These are phyloP conservation scores for Cyclanthera cordifolia DNA, from an alignment of 306 rosid genomes.

Conservation along the genomic window DNA sequence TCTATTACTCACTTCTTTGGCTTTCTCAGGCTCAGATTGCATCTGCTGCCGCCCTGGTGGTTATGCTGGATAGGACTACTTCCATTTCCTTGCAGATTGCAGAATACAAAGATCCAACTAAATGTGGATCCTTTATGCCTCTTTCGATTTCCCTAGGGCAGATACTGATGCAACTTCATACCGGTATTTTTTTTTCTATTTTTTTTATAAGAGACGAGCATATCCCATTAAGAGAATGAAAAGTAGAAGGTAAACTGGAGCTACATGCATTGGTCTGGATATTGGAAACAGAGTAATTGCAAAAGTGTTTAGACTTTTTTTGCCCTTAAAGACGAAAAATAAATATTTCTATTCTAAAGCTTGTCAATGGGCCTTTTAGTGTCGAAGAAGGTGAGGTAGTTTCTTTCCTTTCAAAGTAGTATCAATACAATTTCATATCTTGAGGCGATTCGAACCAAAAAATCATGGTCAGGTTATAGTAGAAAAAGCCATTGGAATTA, in stretches of 20 bases:
- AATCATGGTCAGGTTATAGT: neutral
- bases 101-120: conserved; percentile 67
- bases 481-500: neutral
- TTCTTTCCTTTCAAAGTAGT: neutral
- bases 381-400: neutral
- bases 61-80: conserved; percentile 73
- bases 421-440: neutral
- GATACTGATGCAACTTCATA: conserved; percentile 81
- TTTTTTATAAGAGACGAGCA: neutral
- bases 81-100: conserved; percentile 78
- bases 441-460: neutral
- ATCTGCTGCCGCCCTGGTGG: conserved; percentile 59
- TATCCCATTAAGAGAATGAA: neutral
- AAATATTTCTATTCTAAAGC: neutral
- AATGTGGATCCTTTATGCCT: conserved; percentile 78
- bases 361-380: neutral
- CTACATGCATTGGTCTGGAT: neutral
- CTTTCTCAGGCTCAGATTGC: conserved; percentile 54
- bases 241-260: neutral
- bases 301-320: neutral
- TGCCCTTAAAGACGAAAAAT: neutral
- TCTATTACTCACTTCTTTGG: conserved; percentile 20
- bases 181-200: conserved; percentile 27
- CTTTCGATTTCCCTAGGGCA: conserved; percentile 86
- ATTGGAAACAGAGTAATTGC: neutral